Conservation (phyloP, 768 basidiomycete species). For the Termitomyces bulborhizus region DNA sequence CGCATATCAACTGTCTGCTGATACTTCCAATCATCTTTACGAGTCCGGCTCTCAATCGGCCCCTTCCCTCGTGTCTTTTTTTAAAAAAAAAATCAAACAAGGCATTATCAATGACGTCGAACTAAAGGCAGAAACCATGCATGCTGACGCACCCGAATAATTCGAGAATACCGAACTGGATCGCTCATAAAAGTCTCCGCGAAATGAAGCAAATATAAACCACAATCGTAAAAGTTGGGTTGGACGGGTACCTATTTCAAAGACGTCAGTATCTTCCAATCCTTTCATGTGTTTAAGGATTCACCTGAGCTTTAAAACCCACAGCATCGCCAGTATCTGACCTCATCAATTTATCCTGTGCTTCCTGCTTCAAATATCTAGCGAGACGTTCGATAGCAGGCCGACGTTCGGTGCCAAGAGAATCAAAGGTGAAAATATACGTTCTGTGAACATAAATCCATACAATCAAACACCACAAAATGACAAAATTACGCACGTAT, state of each 20-base stretch:
- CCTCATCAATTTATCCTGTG: conserved; percentile 57
- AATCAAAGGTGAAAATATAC: conserved; percentile 86
- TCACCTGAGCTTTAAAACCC: conserved; percentile 49
- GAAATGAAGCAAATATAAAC: conserved; percentile 86
- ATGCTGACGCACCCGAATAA: conserved; percentile 37
- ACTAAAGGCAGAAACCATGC: neutral
- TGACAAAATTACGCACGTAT: neutral
- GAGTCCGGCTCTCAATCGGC: conserved; percentile 25
- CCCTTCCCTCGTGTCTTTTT: conserved; percentile 25
- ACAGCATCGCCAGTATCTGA: conserved; percentile 31
- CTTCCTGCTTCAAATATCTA: conserved; percentile 71
- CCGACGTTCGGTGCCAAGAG: conserved; percentile 69
- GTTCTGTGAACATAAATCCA: conserved; percentile 38
- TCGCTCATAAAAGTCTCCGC: conserved; percentile 68
- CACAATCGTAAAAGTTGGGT: conserved; percentile 89
- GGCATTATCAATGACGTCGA: neutral
- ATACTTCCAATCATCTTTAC: conserved; percentile 48
- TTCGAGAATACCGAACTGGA: conserved; percentile 42
- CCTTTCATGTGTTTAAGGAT: conserved; percentile 11
- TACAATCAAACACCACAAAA: conserved; percentile 2
- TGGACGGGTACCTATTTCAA: conserved; percentile 73
- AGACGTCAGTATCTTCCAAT: neutral
- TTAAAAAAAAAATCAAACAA: too few species aligned
- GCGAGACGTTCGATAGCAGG: conserved; percentile 55
- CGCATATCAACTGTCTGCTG: conserved; percentile 40